phyloP scores from a whole-genome alignment of 2,329 filamentous ascomycete genomes.

The Eutypa lata region DNA sequence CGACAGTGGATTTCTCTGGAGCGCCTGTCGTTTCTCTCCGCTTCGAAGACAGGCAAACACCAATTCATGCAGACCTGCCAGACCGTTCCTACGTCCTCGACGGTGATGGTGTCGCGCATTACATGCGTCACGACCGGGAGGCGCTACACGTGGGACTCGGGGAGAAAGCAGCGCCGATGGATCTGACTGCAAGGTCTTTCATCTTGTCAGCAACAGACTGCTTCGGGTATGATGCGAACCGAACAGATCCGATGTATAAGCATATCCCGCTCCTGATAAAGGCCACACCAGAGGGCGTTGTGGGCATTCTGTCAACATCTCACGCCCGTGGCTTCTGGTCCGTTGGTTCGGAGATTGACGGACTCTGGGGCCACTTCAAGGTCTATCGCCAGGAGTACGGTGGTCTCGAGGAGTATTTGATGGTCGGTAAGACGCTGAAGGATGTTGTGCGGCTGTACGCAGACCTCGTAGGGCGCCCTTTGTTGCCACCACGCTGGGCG shows the following conservation, averaged over 20 bases:
- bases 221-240: conserved; percentile 70
- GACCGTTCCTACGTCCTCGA: conserved; percentile 65
- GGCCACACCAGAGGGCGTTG: conserved; percentile 59
- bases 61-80: conserved; percentile 60
- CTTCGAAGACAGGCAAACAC: conserved; percentile 44
- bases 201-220: conserved; percentile 66
- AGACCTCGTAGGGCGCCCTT: conserved; percentile 63
- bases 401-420: conserved; percentile 67
- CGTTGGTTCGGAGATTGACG: conserved; percentile 70
- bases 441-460: conserved; percentile 67
- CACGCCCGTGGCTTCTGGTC: conserved; percentile 63
- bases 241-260: conserved; percentile 72
- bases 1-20: no score
- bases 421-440: conserved; percentile 62
- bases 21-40: conserved; percentile 55
- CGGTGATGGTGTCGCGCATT: conserved; percentile 60
- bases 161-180: conserved; percentile 71
- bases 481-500: conserved; percentile 67
- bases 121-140: conserved; percentile 58
- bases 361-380: conserved; percentile 73
- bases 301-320: conserved; percentile 66
- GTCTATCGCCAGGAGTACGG: conserved; percentile 71
- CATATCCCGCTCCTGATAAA: conserved; percentile 72
- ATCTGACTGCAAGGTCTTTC: conserved; percentile 65
- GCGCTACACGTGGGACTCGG: conserved; percentile 66